Evolutionary conservation across 208 protist species (phyloP).

Genomic region (Herpetomonas samuelpessoai): DNA sequence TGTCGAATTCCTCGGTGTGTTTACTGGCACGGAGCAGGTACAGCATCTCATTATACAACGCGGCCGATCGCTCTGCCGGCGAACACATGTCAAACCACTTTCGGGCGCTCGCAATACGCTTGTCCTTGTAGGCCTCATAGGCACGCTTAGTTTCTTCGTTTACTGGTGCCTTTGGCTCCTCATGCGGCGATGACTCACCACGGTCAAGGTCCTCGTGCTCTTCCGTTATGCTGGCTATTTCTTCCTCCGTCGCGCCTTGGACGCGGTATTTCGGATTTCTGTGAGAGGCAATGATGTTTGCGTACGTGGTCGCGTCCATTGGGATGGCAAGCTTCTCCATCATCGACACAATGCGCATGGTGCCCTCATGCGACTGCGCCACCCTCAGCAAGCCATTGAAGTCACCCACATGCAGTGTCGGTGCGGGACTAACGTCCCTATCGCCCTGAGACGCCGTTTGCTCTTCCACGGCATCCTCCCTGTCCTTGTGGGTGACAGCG

Average conservation of each 20-base stretch:
- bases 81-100: slow-evolving; percentile 65
- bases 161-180: not conserved
- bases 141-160: slow-evolving; percentile 11
- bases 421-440: not conserved
- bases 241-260: slow-evolving; percentile 22
- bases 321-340: slow-evolving; percentile 60
- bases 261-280: slow-evolving; percentile 65
- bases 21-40: slow-evolving; percentile 53
- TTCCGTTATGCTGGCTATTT: not conserved
- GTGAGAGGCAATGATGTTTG: slow-evolving; percentile 59
- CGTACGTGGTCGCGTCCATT: slow-evolving; percentile 42
- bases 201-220: not conserved
- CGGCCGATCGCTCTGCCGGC: slow-evolving; percentile 25
- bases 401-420: slow-evolving; percentile 50
- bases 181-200: not conserved
- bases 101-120: slow-evolving; percentile 36
- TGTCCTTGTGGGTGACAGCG: slow-evolving; percentile 3
- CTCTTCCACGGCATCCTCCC: not conserved
- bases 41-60: slow-evolving; percentile 78
- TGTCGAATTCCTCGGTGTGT: slow-evolving; percentile 46
- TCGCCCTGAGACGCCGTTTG: not conserved
- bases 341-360: slow-evolving; percentile 45
- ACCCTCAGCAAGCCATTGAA: slow-evolving; percentile 67
- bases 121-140: slow-evolving; percentile 66
- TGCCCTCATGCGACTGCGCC: slow-evolving; percentile 31